These are phyloP conservation scores for Solanum pinnatisectum DNA, from an alignment of 257 asterid genomes.

Conservation along the genomic window DNA sequence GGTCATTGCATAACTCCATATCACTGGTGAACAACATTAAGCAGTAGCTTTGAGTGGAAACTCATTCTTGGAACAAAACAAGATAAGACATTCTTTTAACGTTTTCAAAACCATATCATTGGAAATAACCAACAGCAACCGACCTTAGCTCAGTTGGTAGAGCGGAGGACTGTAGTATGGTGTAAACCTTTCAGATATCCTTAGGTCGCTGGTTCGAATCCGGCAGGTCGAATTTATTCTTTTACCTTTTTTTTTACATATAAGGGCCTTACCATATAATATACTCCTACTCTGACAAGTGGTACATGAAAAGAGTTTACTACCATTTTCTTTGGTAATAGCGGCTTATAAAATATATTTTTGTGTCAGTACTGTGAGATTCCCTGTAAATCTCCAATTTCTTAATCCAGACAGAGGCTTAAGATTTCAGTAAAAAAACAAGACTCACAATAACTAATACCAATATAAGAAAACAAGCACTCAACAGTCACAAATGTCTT, in stretches of 20 bases:
- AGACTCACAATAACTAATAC: not conserved
- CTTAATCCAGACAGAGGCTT: not conserved
- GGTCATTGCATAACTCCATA: not conserved
- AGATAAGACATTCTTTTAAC: not conserved
- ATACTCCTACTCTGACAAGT: not conserved
- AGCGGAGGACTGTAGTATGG: not conserved
- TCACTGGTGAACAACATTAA: not conserved
- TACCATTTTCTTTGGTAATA: not conserved
- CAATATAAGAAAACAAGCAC: not conserved
- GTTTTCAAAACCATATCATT: not conserved
- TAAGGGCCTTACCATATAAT: not conserved
- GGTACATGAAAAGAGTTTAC: not conserved
- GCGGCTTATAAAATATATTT: not conserved
- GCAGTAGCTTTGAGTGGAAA: not conserved
- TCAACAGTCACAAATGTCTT: not conserved
- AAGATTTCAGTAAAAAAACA: not conserved
- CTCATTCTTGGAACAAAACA: not conserved
- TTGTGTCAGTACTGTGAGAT: not conserved
- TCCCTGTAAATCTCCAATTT: not conserved
- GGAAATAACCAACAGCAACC: not conserved
- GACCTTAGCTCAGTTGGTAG: constrained; percentile 2
- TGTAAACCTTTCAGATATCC: not conserved
- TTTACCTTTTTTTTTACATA: not conserved
- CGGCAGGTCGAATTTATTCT: not conserved
- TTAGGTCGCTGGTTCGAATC: not conserved